These are phyloP conservation scores for Apiospora kogelbergensis DNA, from an alignment of 2,329 filamentous ascomycete genomes.

Conservation along the genomic window DNA sequence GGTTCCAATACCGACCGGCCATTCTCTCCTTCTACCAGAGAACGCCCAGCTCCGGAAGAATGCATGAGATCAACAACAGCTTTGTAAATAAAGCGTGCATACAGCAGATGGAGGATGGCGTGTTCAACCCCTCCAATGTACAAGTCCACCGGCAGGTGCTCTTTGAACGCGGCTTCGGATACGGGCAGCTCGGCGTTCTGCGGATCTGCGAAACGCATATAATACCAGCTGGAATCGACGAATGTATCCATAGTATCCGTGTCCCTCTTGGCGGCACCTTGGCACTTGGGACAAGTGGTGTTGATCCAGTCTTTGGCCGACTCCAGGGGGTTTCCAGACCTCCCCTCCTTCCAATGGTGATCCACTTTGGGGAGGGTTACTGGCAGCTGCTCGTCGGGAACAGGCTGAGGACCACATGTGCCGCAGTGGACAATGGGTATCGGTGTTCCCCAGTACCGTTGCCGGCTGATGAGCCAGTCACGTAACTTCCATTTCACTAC, in stretches of 20 bases:
- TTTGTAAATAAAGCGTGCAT: slow-evolving; percentile 88
- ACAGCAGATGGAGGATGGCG: slow-evolving; percentile 85
- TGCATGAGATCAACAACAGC: slow-evolving; percentile 65
- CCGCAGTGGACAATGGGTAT: slow-evolving; percentile 85
- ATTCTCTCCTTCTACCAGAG: background rate
- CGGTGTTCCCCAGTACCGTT: slow-evolving; percentile 88
- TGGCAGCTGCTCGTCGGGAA: slow-evolving; percentile 74
- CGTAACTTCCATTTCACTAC: slow-evolving; percentile 76
- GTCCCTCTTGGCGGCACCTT: slow-evolving; percentile 70
- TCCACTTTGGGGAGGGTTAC: slow-evolving; percentile 72
- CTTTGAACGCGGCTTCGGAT: slow-evolving; percentile 55
- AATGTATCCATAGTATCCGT: slow-evolving; percentile 98
- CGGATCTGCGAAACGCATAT: slow-evolving; percentile 74
- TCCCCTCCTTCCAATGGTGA: slow-evolving; percentile 66
- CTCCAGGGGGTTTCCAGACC: slow-evolving; percentile 76
- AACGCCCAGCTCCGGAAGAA: slow-evolving; percentile 27
- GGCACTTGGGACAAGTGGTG: slow-evolving; percentile 73
- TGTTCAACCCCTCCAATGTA: slow-evolving; percentile 91
- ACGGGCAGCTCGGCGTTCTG: slow-evolving; percentile 63
- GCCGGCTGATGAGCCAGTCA: slow-evolving; percentile 91
- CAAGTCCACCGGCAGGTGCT: slow-evolving; percentile 73
- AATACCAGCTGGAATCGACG: slow-evolving; percentile 95
- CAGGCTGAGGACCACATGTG: slow-evolving; percentile 75
- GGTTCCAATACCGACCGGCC: slow-evolving; percentile 56
- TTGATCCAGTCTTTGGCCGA: slow-evolving; percentile 72